Base-by-base conservation (phyloP, 768 basidiomycete species). In the Tubosaeta brunneosetosa region DNA sequence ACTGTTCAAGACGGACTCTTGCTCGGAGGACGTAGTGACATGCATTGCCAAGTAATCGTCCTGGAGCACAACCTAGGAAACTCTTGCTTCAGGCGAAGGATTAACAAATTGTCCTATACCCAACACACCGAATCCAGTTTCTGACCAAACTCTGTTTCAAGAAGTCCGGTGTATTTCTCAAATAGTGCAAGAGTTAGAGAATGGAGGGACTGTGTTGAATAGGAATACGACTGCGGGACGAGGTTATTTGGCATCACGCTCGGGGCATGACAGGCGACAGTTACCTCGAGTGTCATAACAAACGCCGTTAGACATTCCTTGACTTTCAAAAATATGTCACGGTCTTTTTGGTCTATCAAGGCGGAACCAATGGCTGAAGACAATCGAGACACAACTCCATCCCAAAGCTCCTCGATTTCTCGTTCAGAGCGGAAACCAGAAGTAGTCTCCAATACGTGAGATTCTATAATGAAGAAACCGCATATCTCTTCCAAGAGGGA, bases 391-490 rank as follows among this genome's bases (percentile, higher is more conserved):
- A 94, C 81, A 51, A 97, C 81, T 12, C 83, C 83, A 56, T 95
- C 91, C 95, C 95, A 98, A 10, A 99, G 80, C 51, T 94, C 93
- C 58, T 98, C 94, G 2, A 98, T 86, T 58, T 98, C 93, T 42
- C 85, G 79, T 58, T 86, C 80, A 14, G 88, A 91, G n/a, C 97
- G 83, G 73, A 99, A 99, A 32, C 79, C 82, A 16, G 85, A 85
- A 10, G 94, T 91, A 0, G 91, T 91, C 58, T 86, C 83, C 7
- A 97, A 79, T 1, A 99, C 94, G 64, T 95, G 86, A 1, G 83
- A 85, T 71, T 99, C 97, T 58, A 98, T 85, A 52, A 99, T 93
- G 73, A 98, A 99, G 71, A 97, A 99, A 0, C 97, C 97, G 34
- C 93, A 88, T 56, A 98, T 90, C 70, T 97, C 92, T 66, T 95